These are phyloP conservation scores for Crithidia thermophila DNA, from an alignment of 208 protist genomes.

Conservation along the genomic window DNA sequence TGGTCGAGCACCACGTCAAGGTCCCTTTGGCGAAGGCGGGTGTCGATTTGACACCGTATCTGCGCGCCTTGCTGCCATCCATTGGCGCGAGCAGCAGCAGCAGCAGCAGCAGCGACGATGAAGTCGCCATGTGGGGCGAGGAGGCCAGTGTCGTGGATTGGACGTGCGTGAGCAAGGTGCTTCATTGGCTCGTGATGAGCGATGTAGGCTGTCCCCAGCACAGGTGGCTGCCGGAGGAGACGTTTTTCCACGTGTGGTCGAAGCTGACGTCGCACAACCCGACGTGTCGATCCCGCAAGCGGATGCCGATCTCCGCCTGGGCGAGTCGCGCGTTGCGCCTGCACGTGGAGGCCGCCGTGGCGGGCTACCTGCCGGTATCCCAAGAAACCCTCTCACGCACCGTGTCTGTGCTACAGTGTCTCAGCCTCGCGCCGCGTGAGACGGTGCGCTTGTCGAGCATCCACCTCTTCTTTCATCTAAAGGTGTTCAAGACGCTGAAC, in stretches of 20 bases:
- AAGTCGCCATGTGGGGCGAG: not conserved
- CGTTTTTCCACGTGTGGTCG: slow-evolving; percentile 2
- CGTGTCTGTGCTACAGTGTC: slow-evolving; percentile 16
- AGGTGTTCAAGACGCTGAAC: slow-evolving; percentile 11
- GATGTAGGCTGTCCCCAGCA: slow-evolving; percentile 12
- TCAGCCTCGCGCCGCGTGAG: slow-evolving; percentile 20
- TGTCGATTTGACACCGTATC: slow-evolving; percentile 4
- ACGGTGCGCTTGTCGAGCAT: slow-evolving; percentile 3
- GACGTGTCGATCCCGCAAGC: slow-evolving; percentile 16
- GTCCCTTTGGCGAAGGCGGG: slow-evolving; percentile 14
- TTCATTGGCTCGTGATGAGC: slow-evolving; percentile 16
- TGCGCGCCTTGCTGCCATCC: not conserved
- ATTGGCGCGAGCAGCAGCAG: not conserved
- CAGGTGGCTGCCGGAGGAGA: not conserved
- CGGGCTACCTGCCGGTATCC: slow-evolving; percentile 20
- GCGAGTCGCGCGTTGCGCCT: slow-evolving; percentile 18
- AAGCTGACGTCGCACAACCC: not conserved
- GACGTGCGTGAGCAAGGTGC: slow-evolving; percentile 4
- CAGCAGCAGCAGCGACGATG: not conserved
- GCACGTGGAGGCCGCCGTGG: slow-evolving; percentile 26
- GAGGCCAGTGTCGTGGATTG: slow-evolving; percentile 11
- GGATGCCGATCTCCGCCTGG: slow-evolving; percentile 22
- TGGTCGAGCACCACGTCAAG: slow-evolving; percentile 16
- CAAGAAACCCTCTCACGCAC: slow-evolving; percentile 16
- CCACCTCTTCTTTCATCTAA: slow-evolving; percentile 10